These are phyloP conservation scores for Clavispora phyllophila DNA, from an alignment of 805 yeast genomes.

Conservation along the genomic window DNA sequence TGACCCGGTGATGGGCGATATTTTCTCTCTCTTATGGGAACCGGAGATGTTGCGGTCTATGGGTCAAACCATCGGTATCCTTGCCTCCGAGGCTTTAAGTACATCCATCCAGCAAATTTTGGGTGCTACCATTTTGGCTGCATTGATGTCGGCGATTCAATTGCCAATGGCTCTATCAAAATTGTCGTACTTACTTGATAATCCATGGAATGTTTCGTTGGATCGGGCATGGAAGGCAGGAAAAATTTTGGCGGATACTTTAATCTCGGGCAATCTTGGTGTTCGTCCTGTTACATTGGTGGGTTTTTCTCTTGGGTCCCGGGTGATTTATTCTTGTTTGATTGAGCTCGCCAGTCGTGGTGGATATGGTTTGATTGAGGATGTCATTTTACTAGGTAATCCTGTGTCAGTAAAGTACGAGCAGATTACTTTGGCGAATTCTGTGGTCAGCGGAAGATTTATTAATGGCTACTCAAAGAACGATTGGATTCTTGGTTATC, in stretches of 20 bases:
- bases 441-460: conserved; percentile 85
- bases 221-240: conserved; percentile 99
- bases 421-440: conserved; percentile 70
- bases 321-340: conserved; percentile 86
- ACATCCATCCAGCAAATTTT: conserved; percentile 93
- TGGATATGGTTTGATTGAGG: conserved; percentile 83
- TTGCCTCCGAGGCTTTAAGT: conserved; percentile 89
- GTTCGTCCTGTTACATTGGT: conserved; percentile 87
- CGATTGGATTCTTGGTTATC: conserved; percentile 94
- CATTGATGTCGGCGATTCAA: conserved; percentile 89
- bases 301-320: conserved; percentile 91
- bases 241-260: conserved; percentile 80
- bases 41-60: conserved; percentile 94
- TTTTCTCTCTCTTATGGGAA: conserved; percentile 91
- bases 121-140: conserved; percentile 84
- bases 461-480: conserved; percentile 86
- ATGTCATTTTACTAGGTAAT: conserved; percentile 81
- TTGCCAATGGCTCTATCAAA: conserved; percentile 89
- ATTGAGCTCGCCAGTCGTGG: conserved; percentile 80
- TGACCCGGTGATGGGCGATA: conserved; percentile 97
- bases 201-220: conserved; percentile 96
- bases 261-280: conserved; percentile 83
- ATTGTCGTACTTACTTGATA: conserved; percentile 82
- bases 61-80: conserved; percentile 92
- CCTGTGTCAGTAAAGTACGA: conserved; percentile 79